These are phyloP conservation scores for Fonsecaea pedrosoi DNA, from an alignment of 2,329 filamentous ascomycete species.

Conservation along the genomic window DNA sequence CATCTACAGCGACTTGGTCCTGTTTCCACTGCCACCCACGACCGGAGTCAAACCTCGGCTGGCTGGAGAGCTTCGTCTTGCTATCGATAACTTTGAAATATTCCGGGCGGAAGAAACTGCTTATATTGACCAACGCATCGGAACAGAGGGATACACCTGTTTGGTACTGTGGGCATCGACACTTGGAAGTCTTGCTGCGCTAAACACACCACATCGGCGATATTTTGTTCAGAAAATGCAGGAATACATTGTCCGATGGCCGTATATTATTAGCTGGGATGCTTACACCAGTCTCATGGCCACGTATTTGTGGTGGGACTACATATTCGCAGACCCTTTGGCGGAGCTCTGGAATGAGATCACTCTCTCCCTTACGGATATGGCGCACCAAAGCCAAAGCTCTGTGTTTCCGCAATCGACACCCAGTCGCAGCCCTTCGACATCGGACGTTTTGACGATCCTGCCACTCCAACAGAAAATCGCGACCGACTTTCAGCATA, in stretches of 20 bases:
- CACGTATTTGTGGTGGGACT: slow-evolving; percentile 30
- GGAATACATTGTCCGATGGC: slow-evolving; percentile 11
- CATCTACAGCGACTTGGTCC: slow-evolving; percentile 29
- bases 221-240: slow-evolving; percentile 22
- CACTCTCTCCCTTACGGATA: not conserved
- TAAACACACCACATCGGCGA: slow-evolving; percentile 10
- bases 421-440: not conserved
- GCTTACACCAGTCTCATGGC: slow-evolving; percentile 23
- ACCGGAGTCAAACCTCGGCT: slow-evolving; percentile 17
- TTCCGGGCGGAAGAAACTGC: slow-evolving; percentile 6
- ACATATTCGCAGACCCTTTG: slow-evolving; percentile 21
- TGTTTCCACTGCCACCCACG: slow-evolving; percentile 21
- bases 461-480: not conserved
- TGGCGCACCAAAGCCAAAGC: not conserved
- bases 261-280: slow-evolving; percentile 9
- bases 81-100: slow-evolving; percentile 20
- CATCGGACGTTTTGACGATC: not conserved
- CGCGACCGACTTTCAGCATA: not conserved
- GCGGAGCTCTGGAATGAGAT: slow-evolving; percentile 20
- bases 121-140: not conserved
- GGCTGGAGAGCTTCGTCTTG: slow-evolving; percentile 15
- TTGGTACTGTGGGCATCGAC: slow-evolving; percentile 24
- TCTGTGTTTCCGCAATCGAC: not conserved
- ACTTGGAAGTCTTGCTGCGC: slow-evolving; percentile 24
- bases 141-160: slow-evolving; percentile 5